Conservation (phyloP, 148 eudicot species). For the Rheum nobile region DNA sequence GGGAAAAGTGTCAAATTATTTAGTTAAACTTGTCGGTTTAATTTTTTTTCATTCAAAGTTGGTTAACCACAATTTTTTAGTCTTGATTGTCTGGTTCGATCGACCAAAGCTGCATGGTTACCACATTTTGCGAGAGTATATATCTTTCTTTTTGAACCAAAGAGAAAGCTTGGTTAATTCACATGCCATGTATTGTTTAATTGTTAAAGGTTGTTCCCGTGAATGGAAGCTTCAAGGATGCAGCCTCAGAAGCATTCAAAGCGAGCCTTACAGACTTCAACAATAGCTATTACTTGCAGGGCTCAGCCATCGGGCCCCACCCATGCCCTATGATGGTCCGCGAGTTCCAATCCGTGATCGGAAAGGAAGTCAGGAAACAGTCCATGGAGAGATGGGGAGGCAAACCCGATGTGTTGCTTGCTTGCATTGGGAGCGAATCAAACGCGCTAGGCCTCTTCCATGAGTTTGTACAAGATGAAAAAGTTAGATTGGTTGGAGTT, state of each 20-base stretch:
- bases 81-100: too few species aligned
- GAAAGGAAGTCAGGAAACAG: constrained; percentile 47
- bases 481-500: constrained; percentile 37
- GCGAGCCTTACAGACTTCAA: constrained; percentile 10
- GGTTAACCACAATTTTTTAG: too few species aligned
- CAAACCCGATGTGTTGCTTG: constrained; percentile 39
- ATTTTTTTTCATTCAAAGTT: too few species aligned
- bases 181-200: neutral
- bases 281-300: constrained; percentile 15
- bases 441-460: constrained; percentile 47
- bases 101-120: too few species aligned
- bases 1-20: too few species aligned
- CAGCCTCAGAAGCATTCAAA: constrained; percentile 25
- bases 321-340: constrained; percentile 53
- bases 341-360: constrained; percentile 44
- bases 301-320: constrained; percentile 32
- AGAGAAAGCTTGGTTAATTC: too few species aligned
- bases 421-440: constrained; percentile 53
- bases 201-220: neutral
- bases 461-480: constrained; percentile 31
- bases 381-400: constrained; percentile 52
- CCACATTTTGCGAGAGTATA: too few species aligned
- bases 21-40: too few species aligned
- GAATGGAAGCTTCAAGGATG: constrained; percentile 35
- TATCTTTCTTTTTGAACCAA: too few species aligned